Conservation (phyloP, 345 rosid species). For the Pugionium dolabratum region DNA sequence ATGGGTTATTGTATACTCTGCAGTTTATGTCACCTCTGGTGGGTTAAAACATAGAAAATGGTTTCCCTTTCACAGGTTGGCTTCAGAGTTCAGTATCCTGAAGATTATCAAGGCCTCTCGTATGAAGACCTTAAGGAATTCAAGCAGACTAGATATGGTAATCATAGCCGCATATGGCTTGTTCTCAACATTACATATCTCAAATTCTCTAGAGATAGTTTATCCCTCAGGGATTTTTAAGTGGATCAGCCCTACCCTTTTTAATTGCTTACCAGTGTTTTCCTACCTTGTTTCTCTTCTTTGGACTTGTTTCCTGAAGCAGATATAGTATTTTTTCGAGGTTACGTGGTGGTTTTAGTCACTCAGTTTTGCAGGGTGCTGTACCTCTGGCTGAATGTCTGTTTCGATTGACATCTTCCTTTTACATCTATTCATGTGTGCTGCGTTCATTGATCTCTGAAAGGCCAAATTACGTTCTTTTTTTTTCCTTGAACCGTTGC, state of each 20-base stretch:
- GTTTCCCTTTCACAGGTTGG: constrained; percentile 62
- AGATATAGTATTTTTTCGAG: constrained; percentile 24
- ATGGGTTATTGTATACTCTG: constrained; percentile 22
- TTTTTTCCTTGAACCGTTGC: constrained; percentile 11
- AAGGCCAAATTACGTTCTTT: background rate
- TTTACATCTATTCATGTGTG: constrained; percentile 2
- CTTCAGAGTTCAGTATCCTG: constrained; percentile 91
- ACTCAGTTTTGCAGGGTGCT: constrained; percentile 12
- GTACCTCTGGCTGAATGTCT: constrained; percentile 11
- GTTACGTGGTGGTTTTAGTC: constrained; percentile 26
- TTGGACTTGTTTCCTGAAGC: constrained; percentile 27
- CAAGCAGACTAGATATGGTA: constrained; percentile 98
- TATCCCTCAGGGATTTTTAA: background rate
- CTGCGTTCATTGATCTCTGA: constrained; percentile 9
- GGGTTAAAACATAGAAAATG: constrained; percentile 11
- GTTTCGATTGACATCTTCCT: background rate
- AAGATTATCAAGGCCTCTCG: constrained; percentile 85
- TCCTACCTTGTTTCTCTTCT: constrained; percentile 16
- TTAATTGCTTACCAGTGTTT: constrained; percentile 4
- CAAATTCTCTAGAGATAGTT: constrained; percentile 13
- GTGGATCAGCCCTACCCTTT: constrained; percentile 12
- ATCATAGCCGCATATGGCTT: constrained; percentile 24
- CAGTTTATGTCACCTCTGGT: constrained; percentile 21
- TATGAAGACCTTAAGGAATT: constrained; percentile 95
- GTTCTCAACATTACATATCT: constrained; percentile 19